phyloP scores from a whole-genome alignment of 148 eudicot genomes.

The Chenopodium quinoa region DNA sequence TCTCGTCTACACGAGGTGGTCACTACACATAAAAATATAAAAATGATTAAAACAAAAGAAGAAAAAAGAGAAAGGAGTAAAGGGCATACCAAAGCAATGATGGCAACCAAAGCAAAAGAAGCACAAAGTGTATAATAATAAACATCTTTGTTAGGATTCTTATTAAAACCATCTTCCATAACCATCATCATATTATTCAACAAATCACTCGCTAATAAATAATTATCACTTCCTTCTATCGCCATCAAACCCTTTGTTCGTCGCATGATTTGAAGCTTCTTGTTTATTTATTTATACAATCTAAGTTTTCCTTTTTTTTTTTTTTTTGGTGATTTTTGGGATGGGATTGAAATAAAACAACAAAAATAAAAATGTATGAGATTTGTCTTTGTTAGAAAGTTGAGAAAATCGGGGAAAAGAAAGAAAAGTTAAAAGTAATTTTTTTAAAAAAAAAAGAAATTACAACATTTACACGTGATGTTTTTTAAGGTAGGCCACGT shows the following conservation, averaged over 20 bases:
- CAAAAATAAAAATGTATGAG: too few relatives aligned
- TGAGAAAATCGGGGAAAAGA: slow-evolving; percentile 22
- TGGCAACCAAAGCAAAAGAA: slow-evolving; percentile 33
- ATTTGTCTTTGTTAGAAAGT: slow-evolving; percentile 9
- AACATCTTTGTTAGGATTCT: slow-evolving; percentile 24
- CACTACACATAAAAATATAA: too few relatives aligned
- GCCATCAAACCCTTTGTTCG: slow-evolving; percentile 18
- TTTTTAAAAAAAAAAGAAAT: neutral
- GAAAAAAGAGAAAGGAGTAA: neutral
- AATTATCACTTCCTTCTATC: slow-evolving; percentile 3
- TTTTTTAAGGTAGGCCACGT: slow-evolving; percentile 15
- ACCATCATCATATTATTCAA: slow-evolving; percentile 26
- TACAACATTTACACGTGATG: slow-evolving; percentile 24
- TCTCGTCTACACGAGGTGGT: too few relatives aligned
- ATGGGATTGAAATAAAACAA: neutral
- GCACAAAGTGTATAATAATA: slow-evolving; percentile 41
- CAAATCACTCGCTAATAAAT: slow-evolving; percentile 17
- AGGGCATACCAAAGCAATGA: slow-evolving; percentile 37
- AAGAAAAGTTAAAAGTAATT: neutral
- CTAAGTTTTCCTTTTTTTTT: neutral
- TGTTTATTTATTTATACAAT: neutral
- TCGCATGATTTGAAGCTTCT: neutral
- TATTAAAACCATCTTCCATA: neutral
- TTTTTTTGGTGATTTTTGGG: neutral
- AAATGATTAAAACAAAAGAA: too few relatives aligned